These are phyloP conservation scores for Emiliania huxleyi DNA, from an alignment of 78 protist species.

Conservation along the genomic window DNA sequence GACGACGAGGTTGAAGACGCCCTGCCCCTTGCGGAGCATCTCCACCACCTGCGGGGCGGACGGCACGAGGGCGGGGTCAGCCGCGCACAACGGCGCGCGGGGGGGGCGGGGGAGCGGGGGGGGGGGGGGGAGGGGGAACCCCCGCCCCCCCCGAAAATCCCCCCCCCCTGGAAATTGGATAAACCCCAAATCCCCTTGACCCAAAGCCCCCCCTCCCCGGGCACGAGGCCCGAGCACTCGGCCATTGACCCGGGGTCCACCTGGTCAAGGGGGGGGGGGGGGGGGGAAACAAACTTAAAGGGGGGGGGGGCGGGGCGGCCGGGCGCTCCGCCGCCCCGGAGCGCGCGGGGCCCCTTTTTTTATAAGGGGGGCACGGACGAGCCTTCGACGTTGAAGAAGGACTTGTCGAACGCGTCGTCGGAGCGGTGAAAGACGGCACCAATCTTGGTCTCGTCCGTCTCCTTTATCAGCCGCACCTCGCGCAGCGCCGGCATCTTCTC, in stretches of 20 bases:
- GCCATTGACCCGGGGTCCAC: conserved; percentile 11
- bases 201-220: not conserved
- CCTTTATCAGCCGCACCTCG: not conserved
- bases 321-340: too few species aligned
- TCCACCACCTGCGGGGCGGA: conserved; percentile 21
- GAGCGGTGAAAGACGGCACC: conserved; percentile 11
- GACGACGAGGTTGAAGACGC: not conserved
- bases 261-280: not conserved
- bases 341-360: too few species aligned
- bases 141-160: not conserved
- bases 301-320: too few species aligned
- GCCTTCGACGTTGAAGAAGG: conserved; percentile 13
- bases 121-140: too few species aligned
- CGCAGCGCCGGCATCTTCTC: not conserved
- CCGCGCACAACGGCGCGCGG: too few species aligned
- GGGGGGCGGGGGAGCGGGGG: too few species aligned
- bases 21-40: not conserved
- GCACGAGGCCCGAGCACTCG: not conserved
- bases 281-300: too few species aligned
- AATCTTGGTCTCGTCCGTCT: not conserved
- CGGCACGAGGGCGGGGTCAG: too few species aligned
- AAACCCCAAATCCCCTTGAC: not conserved
- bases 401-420: not conserved
- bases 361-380: not conserved
- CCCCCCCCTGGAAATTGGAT: conserved; percentile 9